These are phyloP conservation scores for Acaromyces ingoldii DNA, from an alignment of 1,284 basidiomycete genomes.

Conservation along the genomic window DNA sequence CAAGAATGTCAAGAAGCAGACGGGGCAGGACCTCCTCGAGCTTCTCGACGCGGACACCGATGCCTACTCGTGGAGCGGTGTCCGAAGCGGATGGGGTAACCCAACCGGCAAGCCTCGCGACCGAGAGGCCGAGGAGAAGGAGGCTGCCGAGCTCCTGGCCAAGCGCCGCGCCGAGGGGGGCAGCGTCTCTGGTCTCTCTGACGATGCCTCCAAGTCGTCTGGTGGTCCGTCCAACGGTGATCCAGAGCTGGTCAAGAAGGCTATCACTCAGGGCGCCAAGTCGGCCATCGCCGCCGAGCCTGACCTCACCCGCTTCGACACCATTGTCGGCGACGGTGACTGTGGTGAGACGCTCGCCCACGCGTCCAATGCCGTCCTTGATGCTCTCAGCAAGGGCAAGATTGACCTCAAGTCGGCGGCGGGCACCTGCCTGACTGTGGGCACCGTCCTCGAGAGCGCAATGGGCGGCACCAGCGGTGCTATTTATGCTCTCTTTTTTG, in stretches of 20 bases:
- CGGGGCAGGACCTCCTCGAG: conserved; percentile 49
- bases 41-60: conserved; percentile 55
- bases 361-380: conserved; percentile 37
- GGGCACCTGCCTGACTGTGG: conserved; percentile 41
- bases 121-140: conserved; percentile 39
- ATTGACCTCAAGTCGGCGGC: conserved; percentile 41
- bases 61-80: conserved; percentile 53
- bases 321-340: conserved; percentile 52
- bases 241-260: conserved; percentile 40
- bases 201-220: conserved; percentile 23
- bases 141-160: conserved; percentile 35
- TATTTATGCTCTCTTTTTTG: conserved; percentile 60
- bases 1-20: conserved; percentile 51
- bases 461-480: conserved; percentile 54
- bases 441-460: conserved; percentile 45
- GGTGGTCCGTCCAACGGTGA: conserved; percentile 38
- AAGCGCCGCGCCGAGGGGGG: conserved; percentile 36
- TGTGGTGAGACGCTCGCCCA: conserved; percentile 48
- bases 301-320: conserved; percentile 55
- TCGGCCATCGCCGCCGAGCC: conserved; percentile 54
- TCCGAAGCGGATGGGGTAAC: conserved; percentile 40
- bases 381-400: conserved; percentile 35
- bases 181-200: conserved; percentile 35
- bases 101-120: conserved; percentile 36
- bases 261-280: conserved; percentile 49